Base-by-base conservation (phyloP, 2,329 filamentous ascomycete species). In the Fusarium pseudocircinatum region DNA sequence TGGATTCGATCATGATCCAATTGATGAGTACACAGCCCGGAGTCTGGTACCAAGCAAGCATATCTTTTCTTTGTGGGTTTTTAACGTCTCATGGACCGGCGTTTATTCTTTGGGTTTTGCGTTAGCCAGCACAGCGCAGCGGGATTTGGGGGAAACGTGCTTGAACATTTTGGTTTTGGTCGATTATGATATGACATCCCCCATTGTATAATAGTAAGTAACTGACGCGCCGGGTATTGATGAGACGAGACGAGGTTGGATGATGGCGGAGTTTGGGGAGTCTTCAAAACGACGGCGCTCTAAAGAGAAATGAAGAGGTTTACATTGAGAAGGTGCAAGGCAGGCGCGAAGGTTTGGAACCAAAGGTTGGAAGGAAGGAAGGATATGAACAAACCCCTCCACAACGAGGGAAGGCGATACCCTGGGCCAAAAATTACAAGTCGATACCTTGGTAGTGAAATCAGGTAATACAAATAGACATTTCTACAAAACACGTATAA, bases 321-420 rank as follows among this genome's bases (percentile, higher is more conserved):
- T 53, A 18, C 15, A 70, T 70, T 50, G 30, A 61, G 52, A 73
- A 43, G 69, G 42, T 32, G 56, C 30, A 44, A 72, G 39, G 40
- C 15, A 70, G 57, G 44, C 43, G 44, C 20, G 54, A 52, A 52
- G 56, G 53, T 39, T 44, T 28, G 56, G 43, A 34, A 36, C 49
- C 32, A 26, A 49, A 36, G 32, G 49, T n/a, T 40, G 50, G 47
- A 60, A 50, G 42, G 57, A 47, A 67, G 62, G 60, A 70, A 52
- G 64, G 57, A 57, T 36, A 49, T 67, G 60, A 60, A 72, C 59
- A 71, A 69, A 67, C 67, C 67, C 72, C 75, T 76, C 71, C 32
- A 66, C 57, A 63, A 69, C 56, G 73, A 75, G 74, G 77, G 74
- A 68, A 76, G 76, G 71, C 76, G 76, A 78, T 78, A 78, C 76